phyloP scores from a whole-genome alignment of 2,329 filamentous ascomycete genomes.

The Hymenoscyphus albidus region DNA sequence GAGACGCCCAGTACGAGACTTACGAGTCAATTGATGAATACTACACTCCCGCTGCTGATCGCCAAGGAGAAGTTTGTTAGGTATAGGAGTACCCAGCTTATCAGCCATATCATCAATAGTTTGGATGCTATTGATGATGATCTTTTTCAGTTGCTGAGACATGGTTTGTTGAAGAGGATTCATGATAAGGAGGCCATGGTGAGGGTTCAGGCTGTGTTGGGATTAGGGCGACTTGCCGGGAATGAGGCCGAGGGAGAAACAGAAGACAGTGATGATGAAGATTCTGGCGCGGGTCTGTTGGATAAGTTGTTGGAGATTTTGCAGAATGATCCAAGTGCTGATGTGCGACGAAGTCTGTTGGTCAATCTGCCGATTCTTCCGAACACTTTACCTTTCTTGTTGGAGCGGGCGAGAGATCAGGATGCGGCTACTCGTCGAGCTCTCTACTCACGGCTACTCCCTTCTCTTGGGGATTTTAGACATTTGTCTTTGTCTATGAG shows the following conservation, averaged over 20 bases:
- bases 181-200: conserved; percentile 93
- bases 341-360: conserved; percentile 83
- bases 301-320: conserved; percentile 83
- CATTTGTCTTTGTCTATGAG: conserved; percentile 90
- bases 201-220: conserved; percentile 85
- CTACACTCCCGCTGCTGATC: conserved; percentile 69
- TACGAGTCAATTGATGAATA: conserved; percentile 67
- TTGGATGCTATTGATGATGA: conserved; percentile 90
- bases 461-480: conserved; percentile 87
- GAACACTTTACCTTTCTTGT: conserved; percentile 75
- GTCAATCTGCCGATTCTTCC: conserved; percentile 86
- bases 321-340: conserved; percentile 90
- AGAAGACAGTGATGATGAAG: conserved; percentile 68
- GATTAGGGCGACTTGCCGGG: conserved; percentile 78
- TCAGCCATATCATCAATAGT: conserved; percentile 88
- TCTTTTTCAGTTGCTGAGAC: conserved; percentile 75
- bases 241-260: conserved; percentile 69
- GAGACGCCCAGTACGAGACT: conserved; percentile 84
- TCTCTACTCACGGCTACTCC: conserved; percentile 82
- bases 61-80: conserved; percentile 92
- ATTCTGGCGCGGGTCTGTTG: conserved; percentile 65
- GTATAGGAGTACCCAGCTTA: conserved; percentile 83
- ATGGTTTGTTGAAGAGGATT: conserved; percentile 77
- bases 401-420: conserved; percentile 86
- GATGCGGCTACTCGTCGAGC: conserved; percentile 80